A percentile compares a stretch with the other conserved stretches of the same genome.
Conservation (phyloP, 2,329 filamentous ascomycete species). For the Atkinsonella hypoxylon region DNA sequence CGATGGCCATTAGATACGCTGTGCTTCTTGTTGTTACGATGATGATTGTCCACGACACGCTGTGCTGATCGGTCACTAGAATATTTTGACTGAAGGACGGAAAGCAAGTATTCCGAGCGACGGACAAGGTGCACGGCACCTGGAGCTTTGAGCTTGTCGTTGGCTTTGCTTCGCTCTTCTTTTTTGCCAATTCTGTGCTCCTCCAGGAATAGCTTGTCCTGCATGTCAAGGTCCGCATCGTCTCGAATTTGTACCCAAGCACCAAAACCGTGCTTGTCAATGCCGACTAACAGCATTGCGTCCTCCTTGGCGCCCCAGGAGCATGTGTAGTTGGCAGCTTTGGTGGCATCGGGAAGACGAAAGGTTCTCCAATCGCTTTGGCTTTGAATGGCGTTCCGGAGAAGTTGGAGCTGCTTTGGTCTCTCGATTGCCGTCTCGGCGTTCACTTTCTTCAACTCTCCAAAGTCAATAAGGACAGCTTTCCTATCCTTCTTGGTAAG, state of each 20-base stretch:
- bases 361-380: conserved; percentile 64
- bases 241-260: conserved; percentile 93
- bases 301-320: conserved; percentile 89
- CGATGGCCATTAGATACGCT: conserved; percentile 47
- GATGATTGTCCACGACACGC: conserved; percentile 79
- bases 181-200: conserved; percentile 98
- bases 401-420: conserved; percentile 74
- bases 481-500: conserved; percentile 97
- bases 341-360: conserved; percentile 81
- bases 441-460: conserved; percentile 87
- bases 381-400: conserved; percentile 61
- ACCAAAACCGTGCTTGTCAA: conserved; percentile 86
- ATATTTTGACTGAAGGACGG: conserved; percentile 82
- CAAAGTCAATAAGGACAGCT: conserved; percentile 89
- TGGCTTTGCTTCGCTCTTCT: conserved; percentile 70
- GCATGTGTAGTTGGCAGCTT: conserved; percentile 82
- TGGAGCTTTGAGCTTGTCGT: conserved; percentile 76
- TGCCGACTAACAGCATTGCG: conserved; percentile 91
- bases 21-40: conserved; percentile 82
- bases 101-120: conserved; percentile 86
- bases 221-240: conserved; percentile 72
- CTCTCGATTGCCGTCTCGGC: conserved; percentile 91
- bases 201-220: conserved; percentile 89
- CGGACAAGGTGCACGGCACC: conserved; percentile 96
- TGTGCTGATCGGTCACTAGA: conserved; percentile 64